phyloP scores from a whole-genome alignment of 1,284 basidiomycete species.

The Dichomitus squalens region DNA sequence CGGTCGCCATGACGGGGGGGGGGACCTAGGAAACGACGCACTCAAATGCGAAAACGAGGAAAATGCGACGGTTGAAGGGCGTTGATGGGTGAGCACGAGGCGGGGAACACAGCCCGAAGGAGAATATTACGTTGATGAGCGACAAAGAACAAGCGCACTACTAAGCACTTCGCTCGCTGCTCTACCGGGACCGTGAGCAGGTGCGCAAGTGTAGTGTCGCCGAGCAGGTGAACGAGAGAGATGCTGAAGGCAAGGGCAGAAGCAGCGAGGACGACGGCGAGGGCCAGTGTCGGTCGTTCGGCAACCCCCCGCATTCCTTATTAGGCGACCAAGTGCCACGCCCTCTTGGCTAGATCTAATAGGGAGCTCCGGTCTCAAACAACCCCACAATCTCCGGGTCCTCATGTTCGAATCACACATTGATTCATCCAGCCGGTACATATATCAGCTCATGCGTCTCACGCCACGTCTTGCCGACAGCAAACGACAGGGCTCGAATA shows the following conservation, averaged over 20 bases:
- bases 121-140: constrained; percentile 13
- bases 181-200: not conserved
- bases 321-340: constrained; percentile 4
- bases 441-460: not conserved
- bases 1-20: constrained; percentile 29
- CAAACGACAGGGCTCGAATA: not conserved
- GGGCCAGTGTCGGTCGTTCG: not conserved
- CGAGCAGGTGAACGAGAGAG: not conserved
- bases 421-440: not conserved
- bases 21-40: constrained; percentile 10
- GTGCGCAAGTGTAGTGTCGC: constrained; percentile 1
- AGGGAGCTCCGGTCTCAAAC: not conserved
- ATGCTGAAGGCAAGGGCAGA: constrained; percentile 9
- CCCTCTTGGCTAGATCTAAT: constrained; percentile 1
- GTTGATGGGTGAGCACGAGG: constrained; percentile 20
- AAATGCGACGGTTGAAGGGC: not conserved
- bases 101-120: constrained; percentile 20
- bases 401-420: too few relatives aligned
- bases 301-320: constrained; percentile 12
- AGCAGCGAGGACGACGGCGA: constrained; percentile 10
- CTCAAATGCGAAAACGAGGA: not conserved
- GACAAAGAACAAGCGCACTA: constrained; percentile 14
- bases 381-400: constrained; percentile 5
- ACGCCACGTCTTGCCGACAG: not conserved
- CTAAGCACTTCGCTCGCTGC: constrained; percentile 4